Base-by-base conservation (phyloP, 1,139 yeast genomes). In the Chernovozyma sophiae-reginae region DNA sequence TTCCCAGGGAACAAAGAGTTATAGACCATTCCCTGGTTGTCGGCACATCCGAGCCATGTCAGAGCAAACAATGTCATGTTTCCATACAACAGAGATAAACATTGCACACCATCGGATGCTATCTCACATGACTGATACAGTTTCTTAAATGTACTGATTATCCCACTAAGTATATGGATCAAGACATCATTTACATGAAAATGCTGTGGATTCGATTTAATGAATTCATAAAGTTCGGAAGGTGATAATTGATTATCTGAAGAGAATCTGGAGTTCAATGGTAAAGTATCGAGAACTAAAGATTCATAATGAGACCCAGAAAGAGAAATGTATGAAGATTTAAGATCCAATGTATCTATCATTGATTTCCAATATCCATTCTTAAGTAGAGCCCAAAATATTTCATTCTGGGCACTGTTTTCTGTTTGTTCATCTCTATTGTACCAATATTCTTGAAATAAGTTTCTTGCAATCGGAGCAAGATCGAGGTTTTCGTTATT, bases 321-420 rank as follows among this genome's bases (percentile, higher is more conserved):
- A 13, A 18, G 26, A 12, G 12, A 12, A 31, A 34, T 36, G 29
- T 32, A 37, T 10, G 29, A 11, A 6, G 55, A 39, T 17, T 38
- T 20, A 11, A 56, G 38, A 2, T 36, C 39, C 28, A 54, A 30
- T 2, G 37, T 26, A 10, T 35, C 40, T 2, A 62, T 48, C 27
- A 64, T 47, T 12, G 45, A 46, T 20, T 51, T 40, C 72, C 72
- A 68, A 40, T 61, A 67, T 1, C 61, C 62, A 8, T 51, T 38
- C 8, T 40, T 39, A 32, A 55, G 52, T 12, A 62, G 48, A 12
- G 41, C 27, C 68, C 71, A 62, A 41, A 67, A 68, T 1, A 49
- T 33, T 3, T 37, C 30, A 41, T n/a, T 36, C 12, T 42, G 12
- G 32, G 43, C n/a, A 15, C 26, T 19, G 34, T 39, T 22, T 35